These are phyloP conservation scores for Pseudogymnoascus sp. DNA, from an alignment of 2,329 filamentous ascomycete genomes.

Conservation along the genomic window DNA sequence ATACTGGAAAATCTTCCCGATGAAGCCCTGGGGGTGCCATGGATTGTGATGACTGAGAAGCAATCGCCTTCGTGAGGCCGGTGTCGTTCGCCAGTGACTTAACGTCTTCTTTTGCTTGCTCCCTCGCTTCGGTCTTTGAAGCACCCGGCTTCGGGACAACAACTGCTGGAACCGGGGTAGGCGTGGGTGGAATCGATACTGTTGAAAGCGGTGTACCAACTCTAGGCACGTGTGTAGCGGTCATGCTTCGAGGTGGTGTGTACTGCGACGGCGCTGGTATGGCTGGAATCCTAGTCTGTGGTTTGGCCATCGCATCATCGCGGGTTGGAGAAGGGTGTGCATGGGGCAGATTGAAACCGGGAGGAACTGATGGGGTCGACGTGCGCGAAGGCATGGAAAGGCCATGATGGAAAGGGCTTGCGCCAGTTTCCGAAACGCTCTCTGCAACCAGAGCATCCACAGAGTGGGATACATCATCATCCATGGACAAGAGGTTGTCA, in stretches of 20 bases:
- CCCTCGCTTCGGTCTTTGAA: background rate
- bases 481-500: slow-evolving; percentile 50
- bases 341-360: slow-evolving; percentile 38
- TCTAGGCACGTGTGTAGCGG: slow-evolving; percentile 19
- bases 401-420: slow-evolving; percentile 13
- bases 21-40: slow-evolving; percentile 37
- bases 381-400: slow-evolving; percentile 24
- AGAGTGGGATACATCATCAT: slow-evolving; percentile 55
- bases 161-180: slow-evolving; percentile 11
- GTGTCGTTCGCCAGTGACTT: slow-evolving; percentile 41
- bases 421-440: slow-evolving; percentile 21
- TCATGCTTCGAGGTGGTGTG: slow-evolving; percentile 21
- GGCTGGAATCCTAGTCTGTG: slow-evolving; percentile 18
- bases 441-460: slow-evolving; percentile 65
- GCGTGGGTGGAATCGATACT: slow-evolving; percentile 23
- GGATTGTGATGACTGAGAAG: slow-evolving; percentile 23
- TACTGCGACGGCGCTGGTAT: slow-evolving; percentile 21
- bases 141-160: slow-evolving; percentile 5
- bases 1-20: slow-evolving; percentile 57
- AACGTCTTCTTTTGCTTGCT: slow-evolving; percentile 36
- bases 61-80: slow-evolving; percentile 41
- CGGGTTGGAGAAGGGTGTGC: slow-evolving; percentile 31
- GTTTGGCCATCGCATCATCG: slow-evolving; percentile 23
- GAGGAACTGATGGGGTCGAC: slow-evolving; percentile 38
- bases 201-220: slow-evolving; percentile 24